Conservation (phyloP, 2,329 filamentous ascomycete genomes). For the Neophaeococcomyces mojaviensis region DNA sequence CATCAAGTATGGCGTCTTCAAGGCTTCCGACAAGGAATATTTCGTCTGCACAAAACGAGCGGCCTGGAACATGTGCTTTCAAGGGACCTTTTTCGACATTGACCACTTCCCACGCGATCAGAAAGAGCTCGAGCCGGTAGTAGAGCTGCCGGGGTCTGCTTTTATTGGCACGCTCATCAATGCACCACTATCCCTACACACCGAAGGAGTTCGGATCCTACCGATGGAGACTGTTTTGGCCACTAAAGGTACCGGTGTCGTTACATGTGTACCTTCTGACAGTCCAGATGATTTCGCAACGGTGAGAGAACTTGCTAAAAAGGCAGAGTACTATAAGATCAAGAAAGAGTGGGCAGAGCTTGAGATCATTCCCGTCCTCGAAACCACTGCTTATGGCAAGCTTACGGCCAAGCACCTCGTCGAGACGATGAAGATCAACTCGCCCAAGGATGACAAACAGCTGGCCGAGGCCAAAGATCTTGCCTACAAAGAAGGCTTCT, state of each 20-base stretch:
- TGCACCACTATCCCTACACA: slow-evolving; percentile 81
- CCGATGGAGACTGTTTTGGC: slow-evolving; percentile 93
- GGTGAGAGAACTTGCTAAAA: slow-evolving; percentile 79
- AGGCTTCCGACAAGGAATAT: slow-evolving; percentile 62
- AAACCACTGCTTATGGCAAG: slow-evolving; percentile 80
- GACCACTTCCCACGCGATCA: slow-evolving; percentile 49
- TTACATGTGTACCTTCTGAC: slow-evolving; percentile 92
- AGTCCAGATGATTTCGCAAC: slow-evolving; percentile 94
- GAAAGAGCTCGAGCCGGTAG: slow-evolving; percentile 65
- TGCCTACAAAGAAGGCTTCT: slow-evolving; percentile 95
- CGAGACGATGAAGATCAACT: slow-evolving; percentile 91
- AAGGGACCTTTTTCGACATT: slow-evolving; percentile 64
- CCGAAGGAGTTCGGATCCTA: slow-evolving; percentile 73
- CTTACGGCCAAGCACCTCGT: slow-evolving; percentile 75
- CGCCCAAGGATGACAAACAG: slow-evolving; percentile 86
- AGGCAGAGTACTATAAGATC: slow-evolving; percentile 92
- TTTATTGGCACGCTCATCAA: slow-evolving; percentile 83
- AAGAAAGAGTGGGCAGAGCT: slow-evolving; percentile 93
- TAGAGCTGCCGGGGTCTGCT: slow-evolving; percentile 67
- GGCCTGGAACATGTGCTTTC: slow-evolving; percentile 93
- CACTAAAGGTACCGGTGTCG: slow-evolving; percentile 92
- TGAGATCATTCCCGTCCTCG: slow-evolving; percentile 81
- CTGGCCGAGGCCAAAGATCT: slow-evolving; percentile 90
- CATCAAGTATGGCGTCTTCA: slow-evolving; percentile 81
- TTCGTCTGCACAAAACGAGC: slow-evolving; percentile 74